These are phyloP conservation scores for Craterostigma plantagineum DNA, from an alignment of 257 asterid species.

Conservation along the genomic window DNA sequence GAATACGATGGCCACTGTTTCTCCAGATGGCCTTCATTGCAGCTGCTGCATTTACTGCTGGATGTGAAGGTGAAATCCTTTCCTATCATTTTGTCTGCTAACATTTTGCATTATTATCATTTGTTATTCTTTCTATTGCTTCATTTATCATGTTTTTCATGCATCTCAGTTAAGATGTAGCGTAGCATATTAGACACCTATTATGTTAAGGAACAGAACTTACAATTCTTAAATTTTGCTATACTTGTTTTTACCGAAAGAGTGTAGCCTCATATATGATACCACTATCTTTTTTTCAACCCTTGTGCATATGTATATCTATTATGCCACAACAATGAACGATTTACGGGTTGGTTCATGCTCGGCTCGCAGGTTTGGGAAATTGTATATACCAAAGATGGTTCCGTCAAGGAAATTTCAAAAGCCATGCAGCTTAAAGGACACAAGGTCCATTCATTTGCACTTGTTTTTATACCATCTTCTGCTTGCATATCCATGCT, in stretches of 20 bases:
- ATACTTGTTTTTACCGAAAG: too few relatives aligned
- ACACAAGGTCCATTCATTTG: constrained; percentile 47
- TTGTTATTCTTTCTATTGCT: constrained; percentile 1
- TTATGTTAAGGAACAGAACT: too few relatives aligned
- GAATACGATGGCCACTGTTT: constrained; percentile 85
- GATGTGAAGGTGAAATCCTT: constrained; percentile 70
- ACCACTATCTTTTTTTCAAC: too few relatives aligned
- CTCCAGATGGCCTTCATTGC: constrained; percentile 97
- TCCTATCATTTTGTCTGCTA: background rate
- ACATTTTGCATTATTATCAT: background rate
- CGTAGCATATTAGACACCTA: too few relatives aligned
- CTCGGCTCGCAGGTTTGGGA: constrained; percentile 85
- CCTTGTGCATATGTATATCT: too few relatives aligned
- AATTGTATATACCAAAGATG: constrained; percentile 80
- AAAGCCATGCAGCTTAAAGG: constrained; percentile 96
- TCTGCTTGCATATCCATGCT: too few relatives aligned
- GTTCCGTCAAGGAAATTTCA: constrained; percentile 77
- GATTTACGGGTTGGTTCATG: constrained; percentile 4
- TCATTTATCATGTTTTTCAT: background rate
- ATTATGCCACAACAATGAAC: constrained; percentile 1
- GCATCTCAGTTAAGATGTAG: too few relatives aligned
- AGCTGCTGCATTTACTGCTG: constrained; percentile 99
- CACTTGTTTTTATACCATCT: too few relatives aligned
- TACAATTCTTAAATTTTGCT: too few relatives aligned
- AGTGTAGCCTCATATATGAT: too few relatives aligned